Conservation (phyloP, 75 land plant genomes). For the Isoetes taiwanensis region DNA sequence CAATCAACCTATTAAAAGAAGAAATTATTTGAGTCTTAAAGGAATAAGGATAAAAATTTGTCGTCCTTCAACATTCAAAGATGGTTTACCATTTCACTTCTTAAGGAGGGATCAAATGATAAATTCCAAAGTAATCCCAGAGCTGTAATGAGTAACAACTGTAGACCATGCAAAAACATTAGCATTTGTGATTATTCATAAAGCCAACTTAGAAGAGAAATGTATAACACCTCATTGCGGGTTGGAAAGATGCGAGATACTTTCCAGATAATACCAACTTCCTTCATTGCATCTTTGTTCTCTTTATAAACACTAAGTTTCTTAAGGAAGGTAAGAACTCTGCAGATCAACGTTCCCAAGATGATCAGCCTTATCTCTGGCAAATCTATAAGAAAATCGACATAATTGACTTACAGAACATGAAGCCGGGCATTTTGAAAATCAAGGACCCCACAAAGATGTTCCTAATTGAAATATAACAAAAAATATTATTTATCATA, state of each 20-base stretch:
- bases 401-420: constrained; percentile 2
- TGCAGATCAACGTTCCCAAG: constrained; percentile 2
- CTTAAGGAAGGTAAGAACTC: constrained; percentile 16
- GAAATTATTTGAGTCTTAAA: neutral
- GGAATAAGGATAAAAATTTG: neutral
- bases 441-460: constrained; percentile 9
- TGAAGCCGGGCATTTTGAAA: neutral
- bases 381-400: too few relatives aligned
- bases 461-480: constrained; percentile 11
- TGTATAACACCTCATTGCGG: constrained; percentile 9
- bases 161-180: neutral
- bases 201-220: neutral
- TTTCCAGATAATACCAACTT: constrained; percentile 3
- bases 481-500: too few relatives aligned
- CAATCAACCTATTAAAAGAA: constrained; percentile 10
- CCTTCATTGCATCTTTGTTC: constrained; percentile 13
- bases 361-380: neutral
- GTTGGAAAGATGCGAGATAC: constrained; percentile 7
- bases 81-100: constrained; percentile 15
- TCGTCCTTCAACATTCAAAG: neutral
- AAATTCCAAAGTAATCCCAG: constrained; percentile 16
- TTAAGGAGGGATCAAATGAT: constrained; percentile 16
- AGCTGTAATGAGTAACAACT: constrained; percentile 4
- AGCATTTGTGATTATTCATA: neutral
- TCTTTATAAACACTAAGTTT: constrained; percentile 16